Base-by-base conservation (phyloP, 2,329 filamentous ascomycete species). In the Eutypella sp. region DNA sequence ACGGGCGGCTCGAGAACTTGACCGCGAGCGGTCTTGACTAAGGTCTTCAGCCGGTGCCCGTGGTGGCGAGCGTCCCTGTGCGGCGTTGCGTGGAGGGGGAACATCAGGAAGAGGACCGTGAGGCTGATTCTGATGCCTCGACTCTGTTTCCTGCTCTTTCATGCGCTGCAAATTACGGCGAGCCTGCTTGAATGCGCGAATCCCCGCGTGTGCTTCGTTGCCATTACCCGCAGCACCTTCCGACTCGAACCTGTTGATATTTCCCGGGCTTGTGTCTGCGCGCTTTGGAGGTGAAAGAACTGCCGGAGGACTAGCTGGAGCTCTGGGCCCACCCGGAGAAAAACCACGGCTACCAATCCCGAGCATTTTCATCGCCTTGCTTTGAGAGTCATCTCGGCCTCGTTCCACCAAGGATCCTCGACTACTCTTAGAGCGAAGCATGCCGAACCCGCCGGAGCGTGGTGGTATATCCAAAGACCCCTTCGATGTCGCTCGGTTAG, bases 341-440 rank as follows among this genome's bases (percentile, higher is more conserved):
- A 3, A 67, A 67, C 3, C 51, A 23, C 67, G 55, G 8, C 67
- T 62, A 8, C 74, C 74, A 13, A 85, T 63, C 3, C 81, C 81
- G 10, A 84, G 72, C 61, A 83, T 76, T 63, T 82, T 85, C 61
- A 78, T 75, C 0, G 76, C 69, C 58, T 83, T 87, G 2, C 73
- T 64, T 47, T 68, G 74, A 8, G 65, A 66, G 6, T 58, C 55
- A 1, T 69, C 72, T 45, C 59, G 64, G 20, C 70, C 63, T 22
- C 62, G 61, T 10, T 78, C 73, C 22, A 74, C 70, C 22, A 89
- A 67, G 3, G 85, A 86, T 13, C 84, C 81, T 18, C 77, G 74
- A 60, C 86, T 90, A 3, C 82, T 76, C 65, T 86, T 88, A 19
- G 76, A 66, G 49, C 79, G 78, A 43, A 89, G 67, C 45, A 87